Conservation (phyloP, 2,329 filamentous ascomycete genomes). For the Cytospora leucostoma region DNA sequence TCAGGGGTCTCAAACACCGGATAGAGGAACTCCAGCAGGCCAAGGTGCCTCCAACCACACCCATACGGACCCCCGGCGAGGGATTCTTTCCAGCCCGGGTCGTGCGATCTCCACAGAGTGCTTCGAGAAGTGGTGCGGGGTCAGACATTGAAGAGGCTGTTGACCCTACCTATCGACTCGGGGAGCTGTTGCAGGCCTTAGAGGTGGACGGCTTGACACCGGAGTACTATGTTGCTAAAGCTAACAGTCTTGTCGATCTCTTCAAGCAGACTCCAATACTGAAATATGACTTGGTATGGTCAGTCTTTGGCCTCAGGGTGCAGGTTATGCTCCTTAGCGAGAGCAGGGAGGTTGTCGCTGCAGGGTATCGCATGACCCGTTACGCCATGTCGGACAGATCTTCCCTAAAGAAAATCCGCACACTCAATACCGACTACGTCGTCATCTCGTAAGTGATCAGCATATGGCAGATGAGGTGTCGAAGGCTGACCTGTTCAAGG, state of each 20-base stretch:
- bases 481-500: conserved; percentile 37
- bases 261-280: conserved; percentile 90
- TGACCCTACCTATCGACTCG: conserved; percentile 87
- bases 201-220: conserved; percentile 85
- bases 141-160: conserved; percentile 68
- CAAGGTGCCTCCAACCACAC: conserved; percentile 53
- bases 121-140: conserved; percentile 55
- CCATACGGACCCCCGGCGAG: conserved; percentile 55
- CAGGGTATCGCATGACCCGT: conserved; percentile 88
- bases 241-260: conserved; percentile 92
- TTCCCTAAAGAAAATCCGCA: conserved; percentile 85
- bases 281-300: conserved; percentile 97
- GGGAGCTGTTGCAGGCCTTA: conserved; percentile 86
- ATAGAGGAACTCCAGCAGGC: conserved; percentile 61
- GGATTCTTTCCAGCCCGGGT: conserved; percentile 47
- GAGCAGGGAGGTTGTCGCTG: conserved; percentile 91
- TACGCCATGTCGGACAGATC: conserved; percentile 92
- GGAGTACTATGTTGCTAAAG: conserved; percentile 92
- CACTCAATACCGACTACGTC: conserved; percentile 86
- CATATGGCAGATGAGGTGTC: too few relatives aligned
- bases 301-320: conserved; percentile 88
- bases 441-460: conserved; percentile 65
- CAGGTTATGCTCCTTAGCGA: conserved; percentile 96
- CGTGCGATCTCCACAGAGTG: conserved; percentile 59
- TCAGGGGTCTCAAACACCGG: conserved; percentile 60